Conservation (phyloP, 1,284 basidiomycete species). For the Quambalaria eucalypti region DNA sequence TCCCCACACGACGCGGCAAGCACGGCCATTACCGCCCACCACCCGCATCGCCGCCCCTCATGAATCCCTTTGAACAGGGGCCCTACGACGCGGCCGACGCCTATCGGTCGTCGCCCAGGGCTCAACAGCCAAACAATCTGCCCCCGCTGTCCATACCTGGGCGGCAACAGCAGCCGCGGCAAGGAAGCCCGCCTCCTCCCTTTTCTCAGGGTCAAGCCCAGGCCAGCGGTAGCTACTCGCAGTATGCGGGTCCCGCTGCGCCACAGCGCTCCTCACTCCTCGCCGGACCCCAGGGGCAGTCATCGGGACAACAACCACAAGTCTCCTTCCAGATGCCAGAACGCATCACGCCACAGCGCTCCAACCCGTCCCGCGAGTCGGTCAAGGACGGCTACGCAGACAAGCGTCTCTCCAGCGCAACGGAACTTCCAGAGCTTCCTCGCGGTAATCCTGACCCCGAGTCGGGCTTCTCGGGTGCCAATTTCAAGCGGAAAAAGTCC, state of each 20-base stretch:
- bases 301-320: too few species aligned
- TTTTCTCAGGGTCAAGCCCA: background rate
- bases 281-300: background rate
- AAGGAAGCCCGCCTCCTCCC: too few species aligned
- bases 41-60: background rate
- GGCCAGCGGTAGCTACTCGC: constrained; percentile 3
- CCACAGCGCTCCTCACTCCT: background rate
- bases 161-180: too few species aligned
- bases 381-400: too few species aligned
- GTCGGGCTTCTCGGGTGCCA: constrained; percentile 24
- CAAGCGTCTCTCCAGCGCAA: constrained; percentile 12
- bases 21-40: too few species aligned
- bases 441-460: constrained; percentile 28
- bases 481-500: constrained; percentile 72
- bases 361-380: constrained; percentile 24
- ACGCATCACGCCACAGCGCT: constrained; percentile 18
- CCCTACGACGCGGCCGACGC: background rate
- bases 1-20: too few species aligned
- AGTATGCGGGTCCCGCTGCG: constrained; percentile 6
- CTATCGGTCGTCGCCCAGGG: background rate
- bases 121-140: background rate
- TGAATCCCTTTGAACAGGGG: constrained; percentile 1
- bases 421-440: constrained; percentile 16
- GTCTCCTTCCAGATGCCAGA: constrained; percentile 38
- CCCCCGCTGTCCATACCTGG: too few species aligned